Percentiles rank a stretch among this genome's conserved stretches.
Conservation (phyloP, 306 rosid genomes). For the Gastrolobium bilobum region DNA sequence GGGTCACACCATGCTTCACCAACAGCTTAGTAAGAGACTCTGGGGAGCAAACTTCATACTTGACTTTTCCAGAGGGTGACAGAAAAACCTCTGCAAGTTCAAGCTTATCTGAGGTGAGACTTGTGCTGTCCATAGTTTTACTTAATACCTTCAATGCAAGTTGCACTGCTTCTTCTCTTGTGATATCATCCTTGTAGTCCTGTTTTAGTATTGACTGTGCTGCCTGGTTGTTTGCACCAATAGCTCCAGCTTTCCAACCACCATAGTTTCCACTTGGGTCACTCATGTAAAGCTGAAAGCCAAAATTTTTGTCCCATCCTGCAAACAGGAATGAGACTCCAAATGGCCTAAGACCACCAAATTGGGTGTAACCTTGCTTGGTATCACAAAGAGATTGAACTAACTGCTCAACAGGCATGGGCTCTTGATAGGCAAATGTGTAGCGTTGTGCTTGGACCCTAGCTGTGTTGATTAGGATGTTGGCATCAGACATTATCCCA, state of each 20-base stretch:
- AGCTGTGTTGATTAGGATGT: slow-evolving; percentile 63
- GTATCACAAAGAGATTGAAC: slow-evolving; percentile 68
- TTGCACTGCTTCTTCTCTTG: slow-evolving; percentile 63
- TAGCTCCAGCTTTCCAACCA: slow-evolving; percentile 68
- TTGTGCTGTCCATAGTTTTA: slow-evolving; percentile 67
- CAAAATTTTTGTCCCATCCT: slow-evolving; percentile 64
- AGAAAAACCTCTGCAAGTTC: slow-evolving; percentile 62
- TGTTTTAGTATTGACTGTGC: slow-evolving; percentile 64
- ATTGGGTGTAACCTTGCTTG: slow-evolving; percentile 65
- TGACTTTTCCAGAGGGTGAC: slow-evolving; percentile 60
- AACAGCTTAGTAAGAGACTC: slow-evolving; percentile 56
- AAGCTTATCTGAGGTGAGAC: slow-evolving; percentile 59
- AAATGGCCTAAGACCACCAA: slow-evolving; percentile 63
- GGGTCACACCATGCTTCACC: slow-evolving; percentile 62
- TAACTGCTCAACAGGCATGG: slow-evolving; percentile 65
- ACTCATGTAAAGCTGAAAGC: slow-evolving; percentile 67
- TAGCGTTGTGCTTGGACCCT: slow-evolving; percentile 67
- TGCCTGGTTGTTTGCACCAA: slow-evolving; percentile 64
- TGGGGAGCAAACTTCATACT: slow-evolving; percentile 65
- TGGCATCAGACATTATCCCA: slow-evolving; percentile 67
- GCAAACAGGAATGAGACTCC: slow-evolving; percentile 65
- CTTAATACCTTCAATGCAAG: slow-evolving; percentile 64
- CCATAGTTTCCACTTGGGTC: slow-evolving; percentile 70
- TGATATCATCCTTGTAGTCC: slow-evolving; percentile 64
- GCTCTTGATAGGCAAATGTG: slow-evolving; percentile 61